Base-by-base conservation (phyloP, 495 filamentous ascomycete species). In the Penicillium angulare region DNA sequence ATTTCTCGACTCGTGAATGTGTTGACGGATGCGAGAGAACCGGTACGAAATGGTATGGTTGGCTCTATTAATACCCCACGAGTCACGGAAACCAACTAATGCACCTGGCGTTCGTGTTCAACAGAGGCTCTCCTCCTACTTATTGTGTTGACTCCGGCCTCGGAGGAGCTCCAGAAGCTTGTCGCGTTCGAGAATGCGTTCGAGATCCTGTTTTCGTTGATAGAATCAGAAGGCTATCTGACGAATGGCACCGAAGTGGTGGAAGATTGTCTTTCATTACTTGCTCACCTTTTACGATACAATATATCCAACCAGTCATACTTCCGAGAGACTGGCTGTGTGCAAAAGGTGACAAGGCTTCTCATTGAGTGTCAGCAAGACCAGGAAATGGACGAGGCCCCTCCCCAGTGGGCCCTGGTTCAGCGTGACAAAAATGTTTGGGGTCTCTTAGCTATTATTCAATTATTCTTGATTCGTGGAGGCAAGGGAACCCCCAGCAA, bases 101-200 rank as follows among this genome's bases (percentile, higher is more conserved):
- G 64, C 36, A 71, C 36, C 23, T 21, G 9, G 12, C 5, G 44
- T 1, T 18, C 15, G 2, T 32, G 16, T 34, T 50, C 31, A 36
- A 40, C 50, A 86, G 86, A 86, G 65, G 84, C 81, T 20, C 74
- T 90, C 15, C 62, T 88, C 18, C 72, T 90, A 27, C 77, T 89
- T 27, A 86, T 83, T 44, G 82, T 85, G 32, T 72, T 90, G 40
- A 87, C 86, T 2, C 80, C 82, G 21, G 76, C 83, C 17, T 87
- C 85, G n/a, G 71, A 84, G 40, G 86, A 97, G 54, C 79, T 97
- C 12, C 92, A 97, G 57, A 97, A 97, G 65, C 79, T 96, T 7
- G 89, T 98, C 18, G 91, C 90, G 0, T 97, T 96, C 52, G 90
- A 96, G 56, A 92, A 92, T 73, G 87, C 90, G 0, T 97, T 97